These are phyloP conservation scores for Morella rubra DNA, from an alignment of 306 rosid genomes.

Conservation along the genomic window DNA sequence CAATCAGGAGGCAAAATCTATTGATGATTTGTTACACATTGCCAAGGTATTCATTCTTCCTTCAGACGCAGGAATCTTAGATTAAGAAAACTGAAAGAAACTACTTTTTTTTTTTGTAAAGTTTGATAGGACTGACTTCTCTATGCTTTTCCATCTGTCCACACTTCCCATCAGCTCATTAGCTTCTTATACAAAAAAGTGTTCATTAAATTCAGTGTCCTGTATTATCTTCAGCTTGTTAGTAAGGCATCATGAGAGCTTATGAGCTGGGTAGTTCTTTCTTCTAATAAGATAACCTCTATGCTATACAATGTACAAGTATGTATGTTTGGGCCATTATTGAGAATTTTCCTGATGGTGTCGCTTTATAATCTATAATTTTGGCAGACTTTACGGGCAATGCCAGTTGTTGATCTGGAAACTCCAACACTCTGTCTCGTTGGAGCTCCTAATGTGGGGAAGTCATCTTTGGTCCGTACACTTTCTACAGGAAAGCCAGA, in stretches of 20 bases:
- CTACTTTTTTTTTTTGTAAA: background rate
- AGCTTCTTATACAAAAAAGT: background rate
- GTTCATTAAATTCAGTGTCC: background rate
- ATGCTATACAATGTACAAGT: too few species aligned
- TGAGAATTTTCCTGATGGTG: background rate
- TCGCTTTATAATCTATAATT: slow-evolving; percentile 25
- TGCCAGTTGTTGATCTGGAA: slow-evolving; percentile 89
- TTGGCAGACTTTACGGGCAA: slow-evolving; percentile 78
- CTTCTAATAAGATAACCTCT: too few species aligned
- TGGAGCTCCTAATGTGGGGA: slow-evolving; percentile 99
- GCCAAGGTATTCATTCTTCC: slow-evolving; percentile 73
- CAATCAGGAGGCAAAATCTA: slow-evolving; percentile 51
- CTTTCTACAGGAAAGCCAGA: slow-evolving; percentile 98
- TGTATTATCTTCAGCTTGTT: background rate
- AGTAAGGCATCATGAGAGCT: background rate
- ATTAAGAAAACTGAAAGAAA: background rate
- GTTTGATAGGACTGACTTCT: background rate
- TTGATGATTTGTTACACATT: slow-evolving; percentile 73
- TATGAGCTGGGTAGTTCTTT: background rate
- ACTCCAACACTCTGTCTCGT: slow-evolving; percentile 93
- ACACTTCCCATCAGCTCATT: background rate
- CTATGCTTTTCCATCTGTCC: background rate
- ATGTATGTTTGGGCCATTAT: background rate
- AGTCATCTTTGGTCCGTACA: slow-evolving; percentile 88
- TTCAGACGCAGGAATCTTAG: background rate